phyloP scores from a whole-genome alignment of 2,329 filamentous ascomycete species.

The Colletotrichum sp. region DNA sequence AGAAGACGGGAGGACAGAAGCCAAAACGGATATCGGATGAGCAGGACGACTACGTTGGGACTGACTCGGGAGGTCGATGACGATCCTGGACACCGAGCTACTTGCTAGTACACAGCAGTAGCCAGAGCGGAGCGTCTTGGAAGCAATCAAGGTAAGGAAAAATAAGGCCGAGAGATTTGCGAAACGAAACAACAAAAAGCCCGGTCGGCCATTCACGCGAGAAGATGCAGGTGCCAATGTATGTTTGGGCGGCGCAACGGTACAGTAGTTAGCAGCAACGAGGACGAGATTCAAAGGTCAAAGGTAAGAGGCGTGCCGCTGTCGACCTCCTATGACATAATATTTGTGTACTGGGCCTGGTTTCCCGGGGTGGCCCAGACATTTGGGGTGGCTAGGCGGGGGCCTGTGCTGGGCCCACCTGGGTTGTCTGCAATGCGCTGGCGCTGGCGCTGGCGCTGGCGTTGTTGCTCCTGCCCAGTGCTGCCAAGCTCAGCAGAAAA shows the following conservation, averaged over 20 bases:
- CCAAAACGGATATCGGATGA: slow-evolving; percentile 10
- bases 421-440: background rate
- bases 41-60: background rate
- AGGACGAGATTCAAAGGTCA: background rate
- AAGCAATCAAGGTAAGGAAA: background rate
- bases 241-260: background rate
- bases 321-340: slow-evolving; percentile 20
- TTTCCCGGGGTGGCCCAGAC: slow-evolving; percentile 1
- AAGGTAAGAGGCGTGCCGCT: background rate
- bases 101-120: background rate
- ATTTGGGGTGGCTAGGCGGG: background rate
- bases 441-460: background rate
- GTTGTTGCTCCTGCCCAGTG: background rate
- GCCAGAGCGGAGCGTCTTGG: background rate
- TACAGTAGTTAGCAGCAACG: background rate
- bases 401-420: background rate
- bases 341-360: background rate
- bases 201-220: background rate
- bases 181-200: background rate
- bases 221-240: background rate
- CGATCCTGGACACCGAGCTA: background rate
- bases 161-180: background rate
- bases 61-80: background rate
- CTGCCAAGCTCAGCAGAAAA: background rate
- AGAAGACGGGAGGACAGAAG: slow-evolving; percentile 4